Base-by-base conservation (phyloP, 768 basidiomycete species). In the Lyophyllum decastes region DNA sequence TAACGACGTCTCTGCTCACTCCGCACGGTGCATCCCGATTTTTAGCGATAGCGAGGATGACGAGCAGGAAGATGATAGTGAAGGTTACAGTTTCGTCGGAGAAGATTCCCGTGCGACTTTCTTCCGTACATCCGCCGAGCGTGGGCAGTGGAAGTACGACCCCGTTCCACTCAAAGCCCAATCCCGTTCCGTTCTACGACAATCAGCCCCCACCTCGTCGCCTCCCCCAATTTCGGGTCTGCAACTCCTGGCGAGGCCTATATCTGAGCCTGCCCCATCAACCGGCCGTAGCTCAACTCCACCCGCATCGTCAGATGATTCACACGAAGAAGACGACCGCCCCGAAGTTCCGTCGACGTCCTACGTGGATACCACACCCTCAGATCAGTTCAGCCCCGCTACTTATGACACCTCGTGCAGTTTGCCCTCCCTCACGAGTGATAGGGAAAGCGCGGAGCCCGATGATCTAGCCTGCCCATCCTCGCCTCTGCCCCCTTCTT, bases 61-160 rank as follows among this genome's bases (percentile, higher is more conserved):
- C 19, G 72, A 70, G 11, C 69, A 66, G 12, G 68, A 62, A 6
- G 61, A 70, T 6, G 70, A 70, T 8, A 61, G 64, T 33, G 62
- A 56, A 1, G 68, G 55, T 5, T 71, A 61, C 53, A 67, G 64
- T 49, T 72, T 73, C 49, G 60, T 66, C n/a, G 59, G 67, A 38
- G 64, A 60, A 30, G 69, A 67, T 48, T 58, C 71, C 45, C 82
- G 79, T 49, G 73, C 77, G 57, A 84, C 83, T 2, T 85, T 77
- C 62, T 85, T 85, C 62, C 73, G 76, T 46, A 76, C 77, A 11
- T 86, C 85, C 40, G 78, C 82, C 8, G 85, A 86, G 63, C 83
- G 85, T 52, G 84, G 84, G 8, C 77, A 77, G 54, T 86, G 84
- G 84, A 74, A 76, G 60, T 81, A 72, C 55, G 82, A 85, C 59